Base-by-base conservation (phyloP, 306 rosid species). In the Ammopiptanthus mongolicus region DNA sequence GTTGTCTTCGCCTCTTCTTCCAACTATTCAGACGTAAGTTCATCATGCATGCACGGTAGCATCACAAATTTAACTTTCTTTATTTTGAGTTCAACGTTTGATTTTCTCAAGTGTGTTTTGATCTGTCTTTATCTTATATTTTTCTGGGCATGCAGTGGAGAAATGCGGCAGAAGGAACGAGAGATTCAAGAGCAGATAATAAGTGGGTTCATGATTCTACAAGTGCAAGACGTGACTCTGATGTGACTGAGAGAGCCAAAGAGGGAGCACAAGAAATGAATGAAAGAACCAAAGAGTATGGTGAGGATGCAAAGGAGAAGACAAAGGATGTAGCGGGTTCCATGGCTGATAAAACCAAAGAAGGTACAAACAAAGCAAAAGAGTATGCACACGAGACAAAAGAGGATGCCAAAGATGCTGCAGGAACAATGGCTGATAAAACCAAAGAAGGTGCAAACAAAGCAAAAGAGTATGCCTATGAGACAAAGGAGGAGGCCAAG, bases 1-100 rank as follows among this genome's bases (percentile, higher is more conserved):
- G 78, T 90, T 71, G 79, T 85, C 87, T 80, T 87, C 65, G 66
- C 65, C 52, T 60, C 86, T 4, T 81, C 88, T 22, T 84, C 91
- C 39, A 87, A 87, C 77, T 58, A 75, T 15, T 73, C 90, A 14
- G 53, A 81, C 41, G 98, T 93, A 76, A 41, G 25, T 34, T 0
- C 17, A 3, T 39, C 5, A 11, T 25, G 28, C 28, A 25, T 25
- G 28, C 28, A 25, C 3, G 28, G 2, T 25, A 25, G 28, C 28
- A 25, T 25, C 28, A 25, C 1, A 25, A 25, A 25, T 25, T 25
- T 25, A 1, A 25, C 3, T 25, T 25, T 25, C 10, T 5, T 29
- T 10, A 77, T 3, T 8, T 11, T 29, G 11, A 55, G n/a, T 11
- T 42, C 15, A 6, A 22, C 2, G 37, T 44, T 65, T 10, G 44